These are phyloP conservation scores for Heterobasidion annosum DNA, from an alignment of 1,284 basidiomycete species.

Conservation along the genomic window DNA sequence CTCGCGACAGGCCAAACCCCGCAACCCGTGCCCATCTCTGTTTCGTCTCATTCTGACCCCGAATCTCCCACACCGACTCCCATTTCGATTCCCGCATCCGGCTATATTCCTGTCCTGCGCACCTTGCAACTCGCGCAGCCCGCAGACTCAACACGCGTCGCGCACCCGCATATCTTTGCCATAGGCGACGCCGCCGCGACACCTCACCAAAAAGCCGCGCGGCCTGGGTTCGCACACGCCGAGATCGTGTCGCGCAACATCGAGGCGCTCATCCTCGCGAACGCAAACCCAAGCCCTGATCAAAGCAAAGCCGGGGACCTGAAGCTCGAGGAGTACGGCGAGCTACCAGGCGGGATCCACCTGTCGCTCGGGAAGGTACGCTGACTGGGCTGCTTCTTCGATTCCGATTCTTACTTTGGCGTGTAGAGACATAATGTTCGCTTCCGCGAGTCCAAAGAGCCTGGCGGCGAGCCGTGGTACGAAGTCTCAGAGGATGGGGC, in stretches of 20 bases:
- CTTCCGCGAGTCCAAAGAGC: conserved; percentile 4
- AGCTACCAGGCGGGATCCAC: conserved; percentile 6
- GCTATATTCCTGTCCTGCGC: conserved; percentile 22
- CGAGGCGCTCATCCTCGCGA: conserved; percentile 12
- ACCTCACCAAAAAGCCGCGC: conserved; percentile 31
- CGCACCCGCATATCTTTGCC: conserved; percentile 28
- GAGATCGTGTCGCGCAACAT: conserved; percentile 19
- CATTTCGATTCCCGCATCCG: conserved; percentile 16
- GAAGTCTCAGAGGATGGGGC: conserved; percentile 5
- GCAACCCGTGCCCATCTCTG: conserved; percentile 23
- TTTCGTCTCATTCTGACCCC: conserved; percentile 11
- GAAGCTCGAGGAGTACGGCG: conserved; percentile 4
- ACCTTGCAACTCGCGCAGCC: conserved; percentile 24
- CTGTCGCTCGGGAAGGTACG: conserved; percentile 10
- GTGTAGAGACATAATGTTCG: conserved; percentile 6
- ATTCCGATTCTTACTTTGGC: background rate
- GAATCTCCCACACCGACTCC: background rate
- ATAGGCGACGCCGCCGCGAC: conserved; percentile 37
- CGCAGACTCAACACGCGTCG: conserved; percentile 16
- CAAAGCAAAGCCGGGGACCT: background rate
- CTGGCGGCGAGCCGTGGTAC: conserved; percentile 4
- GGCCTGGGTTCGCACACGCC: conserved; percentile 16
- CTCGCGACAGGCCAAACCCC: conserved; percentile 30
- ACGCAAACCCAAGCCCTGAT: background rate
- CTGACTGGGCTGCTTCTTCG: background rate